phyloP scores from a whole-genome alignment of 768 basidiomycete genomes.

The Leccinum disarticulatum region DNA sequence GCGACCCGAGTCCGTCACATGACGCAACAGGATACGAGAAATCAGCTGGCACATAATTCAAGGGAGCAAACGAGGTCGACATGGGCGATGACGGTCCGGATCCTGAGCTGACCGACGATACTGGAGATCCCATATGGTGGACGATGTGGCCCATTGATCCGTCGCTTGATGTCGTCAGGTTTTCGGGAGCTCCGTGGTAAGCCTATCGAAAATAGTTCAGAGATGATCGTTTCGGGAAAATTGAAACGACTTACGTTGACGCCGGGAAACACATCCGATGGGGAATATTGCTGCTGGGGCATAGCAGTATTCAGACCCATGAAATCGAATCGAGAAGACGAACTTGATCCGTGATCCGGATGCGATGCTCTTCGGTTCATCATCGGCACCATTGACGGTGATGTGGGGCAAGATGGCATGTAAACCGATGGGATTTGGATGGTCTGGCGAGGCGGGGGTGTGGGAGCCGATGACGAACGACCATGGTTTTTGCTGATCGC shows the following conservation, averaged over 20 bases:
- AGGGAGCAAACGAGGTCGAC: conserved; percentile 51
- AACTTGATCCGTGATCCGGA: conserved; percentile 46
- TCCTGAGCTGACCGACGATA: conserved; percentile 45
- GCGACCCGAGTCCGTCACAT: conserved; percentile 14
- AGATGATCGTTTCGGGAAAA: conserved; percentile 8
- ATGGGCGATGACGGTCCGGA: conserved; percentile 53
- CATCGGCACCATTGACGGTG: conserved; percentile 53
- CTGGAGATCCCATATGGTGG: conserved; percentile 49
- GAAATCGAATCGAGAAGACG: conserved; percentile 53
- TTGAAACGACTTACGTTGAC: conserved; percentile 41
- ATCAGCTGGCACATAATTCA: conserved; percentile 17
- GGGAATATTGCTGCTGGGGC: conserved; percentile 40
- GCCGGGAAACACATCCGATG: conserved; percentile 27
- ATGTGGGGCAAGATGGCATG: conserved; percentile 64
- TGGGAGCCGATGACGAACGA: conserved; percentile 59
- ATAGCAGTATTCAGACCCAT: conserved; percentile 45
- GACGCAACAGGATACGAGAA: conserved; percentile 23
- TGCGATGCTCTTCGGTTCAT: conserved; percentile 60
- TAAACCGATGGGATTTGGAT: conserved; percentile 68
- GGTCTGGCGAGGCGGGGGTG: conserved; percentile 63
- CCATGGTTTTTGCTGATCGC: conserved; percentile 42
- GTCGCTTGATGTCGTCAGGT: conserved; percentile 40
- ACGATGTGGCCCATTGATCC: conserved; percentile 39
- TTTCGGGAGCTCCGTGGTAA: conserved; percentile 49
- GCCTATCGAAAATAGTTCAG: conserved; percentile 34